Base-by-base conservation (phyloP, 2,329 filamentous ascomycete species). In the Pseudocercospora cruenta region DNA sequence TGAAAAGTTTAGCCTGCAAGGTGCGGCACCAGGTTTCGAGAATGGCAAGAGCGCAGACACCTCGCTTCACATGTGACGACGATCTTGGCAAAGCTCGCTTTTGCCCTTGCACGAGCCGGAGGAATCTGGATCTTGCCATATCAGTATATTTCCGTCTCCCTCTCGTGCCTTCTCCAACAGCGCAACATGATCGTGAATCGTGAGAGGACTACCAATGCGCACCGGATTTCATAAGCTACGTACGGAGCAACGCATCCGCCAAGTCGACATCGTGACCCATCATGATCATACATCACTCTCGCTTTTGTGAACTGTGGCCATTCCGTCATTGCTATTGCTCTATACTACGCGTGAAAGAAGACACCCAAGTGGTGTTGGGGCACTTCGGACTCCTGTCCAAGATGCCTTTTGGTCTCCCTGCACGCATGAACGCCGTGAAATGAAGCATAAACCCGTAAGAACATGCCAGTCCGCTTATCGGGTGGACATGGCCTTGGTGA, bases 401-500 rank as follows among this genome's bases (percentile, higher is more conserved):
- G 45, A 64, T 70, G 63, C 63, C 63, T 69, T 68, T 64, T 67
- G 19, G 62, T 64, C 67, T 64, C 64, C 62, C 61, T 67, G 64
- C 70, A 67, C 70, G 65, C 63, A 68, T 21, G 59, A 71, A 71
- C 70, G 68, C 70, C 70, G 65, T 58, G 64, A 62, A 54, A 65
- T 65, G 62, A 69, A 65, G 65, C 55, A 58, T 22, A 57, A 69
- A 51, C 58, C 65, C 57, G 33, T 53, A 67, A 65, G 60, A 61
- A 63, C 58, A 67, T 62, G 63, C 12, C 31, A 47, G 66, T 45
- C 45, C 64, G 65, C 58, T 71, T 78, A 78, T 64, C 77, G 72
- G 71, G 77, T 78, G 60, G 75, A 76, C 76, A 78, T 78, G 71
- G 77, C 76, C 91, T 98, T 99, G 84, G 95, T 99, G 77, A 99